These are phyloP conservation scores for Arthromyces matolae DNA, from an alignment of 768 basidiomycete genomes.

Conservation along the genomic window DNA sequence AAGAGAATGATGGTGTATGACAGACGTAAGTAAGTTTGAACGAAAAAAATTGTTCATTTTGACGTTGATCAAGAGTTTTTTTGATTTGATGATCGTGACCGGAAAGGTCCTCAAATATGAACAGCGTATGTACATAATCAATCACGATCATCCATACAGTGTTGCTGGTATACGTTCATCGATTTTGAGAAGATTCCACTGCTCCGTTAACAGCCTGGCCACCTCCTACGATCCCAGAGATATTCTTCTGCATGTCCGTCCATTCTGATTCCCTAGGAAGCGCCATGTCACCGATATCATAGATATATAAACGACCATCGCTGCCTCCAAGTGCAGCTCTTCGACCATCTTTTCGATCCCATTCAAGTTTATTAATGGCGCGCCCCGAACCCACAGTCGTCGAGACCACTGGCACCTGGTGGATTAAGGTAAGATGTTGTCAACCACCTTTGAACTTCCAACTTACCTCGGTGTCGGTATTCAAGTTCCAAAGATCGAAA, in stretches of 20 bases:
- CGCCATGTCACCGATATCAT: constrained; percentile 91
- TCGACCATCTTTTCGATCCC: constrained; percentile 92
- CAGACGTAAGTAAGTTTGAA: no score
- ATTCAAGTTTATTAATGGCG: constrained; percentile 92
- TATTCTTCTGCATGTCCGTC: constrained; percentile 86
- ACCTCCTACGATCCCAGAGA: constrained; percentile 68
- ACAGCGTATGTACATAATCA: background rate
- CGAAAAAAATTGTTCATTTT: background rate
- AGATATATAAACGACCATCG: constrained; percentile 90
- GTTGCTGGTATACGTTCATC: no score
- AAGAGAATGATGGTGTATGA: constrained; percentile 2
- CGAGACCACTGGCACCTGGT: constrained; percentile 87
- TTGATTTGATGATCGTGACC: constrained; percentile 11
- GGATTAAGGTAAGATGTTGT: background rate
- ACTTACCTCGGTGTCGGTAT: constrained; percentile 90
- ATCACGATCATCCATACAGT: background rate
- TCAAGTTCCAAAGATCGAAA: constrained; percentile 97
- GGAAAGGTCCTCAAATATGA: constrained; percentile 13
- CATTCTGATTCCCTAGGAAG: constrained; percentile 89
- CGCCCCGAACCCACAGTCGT: constrained; percentile 74
- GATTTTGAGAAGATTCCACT: constrained; percentile 20
- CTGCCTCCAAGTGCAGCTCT: constrained; percentile 88
- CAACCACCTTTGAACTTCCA: background rate
- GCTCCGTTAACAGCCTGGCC: constrained; percentile 46
- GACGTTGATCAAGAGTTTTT: constrained; percentile 1